A percentile compares a stretch with the other conserved stretches of the same genome.
Conservation (phyloP, 176 grass and related monocot species). For the Ampelocalamus luodianensis region DNA sequence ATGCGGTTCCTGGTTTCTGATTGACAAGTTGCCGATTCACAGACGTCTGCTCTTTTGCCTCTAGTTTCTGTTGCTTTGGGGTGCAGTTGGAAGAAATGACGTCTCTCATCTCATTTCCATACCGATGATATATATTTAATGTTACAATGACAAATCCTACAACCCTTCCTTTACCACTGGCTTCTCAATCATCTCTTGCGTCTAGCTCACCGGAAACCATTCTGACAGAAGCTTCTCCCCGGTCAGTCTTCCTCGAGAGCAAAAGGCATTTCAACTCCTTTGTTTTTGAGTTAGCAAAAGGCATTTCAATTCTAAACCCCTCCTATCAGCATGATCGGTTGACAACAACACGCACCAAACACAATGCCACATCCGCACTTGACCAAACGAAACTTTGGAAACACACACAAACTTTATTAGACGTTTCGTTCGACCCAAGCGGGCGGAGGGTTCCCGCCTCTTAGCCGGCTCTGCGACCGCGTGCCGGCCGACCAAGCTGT, state of each 20-base stretch:
- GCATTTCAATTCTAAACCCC: neutral
- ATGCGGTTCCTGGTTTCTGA: neutral
- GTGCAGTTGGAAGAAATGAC: constrained; percentile 16
- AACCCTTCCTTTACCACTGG: neutral
- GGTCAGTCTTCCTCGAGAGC: neutral
- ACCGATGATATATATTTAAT: neutral
- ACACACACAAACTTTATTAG: neutral
- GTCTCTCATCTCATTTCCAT: neutral
- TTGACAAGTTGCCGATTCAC: constrained; percentile 10
- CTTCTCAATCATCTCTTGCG: constrained; percentile 11
- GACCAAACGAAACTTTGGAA: constrained; percentile 35
- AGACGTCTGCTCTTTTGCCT: neutral
- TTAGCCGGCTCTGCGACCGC: neutral
- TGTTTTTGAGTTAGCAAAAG: neutral
- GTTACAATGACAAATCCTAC: neutral
- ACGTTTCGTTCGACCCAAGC: constrained; percentile 20
- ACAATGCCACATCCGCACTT: constrained; percentile 30
- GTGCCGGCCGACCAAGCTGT: constrained; percentile 29
- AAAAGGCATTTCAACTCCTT: neutral
- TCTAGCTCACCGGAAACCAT: constrained; percentile 29
- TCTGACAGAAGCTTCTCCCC: constrained; percentile 26
- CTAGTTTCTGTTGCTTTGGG: neutral
- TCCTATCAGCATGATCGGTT: constrained; percentile 19
- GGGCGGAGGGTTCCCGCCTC: neutral
- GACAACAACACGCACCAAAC: constrained; percentile 27